Base-by-base conservation (phyloP, 2,329 filamentous ascomycete species). In the Cyphellophora attinorum region DNA sequence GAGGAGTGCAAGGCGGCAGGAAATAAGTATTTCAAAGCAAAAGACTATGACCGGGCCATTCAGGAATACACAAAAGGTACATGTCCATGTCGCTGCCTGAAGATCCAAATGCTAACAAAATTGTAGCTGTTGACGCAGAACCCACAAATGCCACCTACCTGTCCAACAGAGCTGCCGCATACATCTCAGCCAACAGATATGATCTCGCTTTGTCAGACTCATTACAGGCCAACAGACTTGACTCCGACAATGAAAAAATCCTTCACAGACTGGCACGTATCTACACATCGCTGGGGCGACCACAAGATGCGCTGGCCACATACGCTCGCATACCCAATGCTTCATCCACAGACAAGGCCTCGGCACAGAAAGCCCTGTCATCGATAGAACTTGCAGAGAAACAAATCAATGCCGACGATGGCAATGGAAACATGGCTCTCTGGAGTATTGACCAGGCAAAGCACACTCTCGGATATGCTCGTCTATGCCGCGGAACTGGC, bases 21-120 rank as follows among this genome's bases (percentile, higher is more conserved):
- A 39, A 98, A 98, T 66, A 91, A 91, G 54, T 89, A 85, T 55
- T 98, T 95, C 74, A 96, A 95, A 67, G 84, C 88, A 45, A 85
- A 81, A 56, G 84, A 95, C 53, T 98, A 89, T 59, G 65, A 70
- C 41, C 81, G 82, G 55, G 89, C 91, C 15, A 88, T 96, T 56
- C 74, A 83, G 48, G 85, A 95, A 60, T 98, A 96, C 60, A 85
- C 83, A 49, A 94, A 93, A 75, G 89, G 89, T 94, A 68, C 40
- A n/a, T n/a, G n/a, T n/a, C n/a, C n/a, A n/a, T n/a, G n/a, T n/a
- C n/a, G n/a, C n/a, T n/a, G n/a, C n/a, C n/a, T n/a, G n/a, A n/a
- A n/a, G 32, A n/a, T 47, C n/a, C n/a, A n/a, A n/a, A n/a, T n/a
- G 41, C 42, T 43, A 36, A 42, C 44, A 41, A 38, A n/a, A 39